These are phyloP conservation scores for Parasarocladium wereldwijsianum DNA, from an alignment of 2,329 filamentous ascomycete species.

Conservation along the genomic window DNA sequence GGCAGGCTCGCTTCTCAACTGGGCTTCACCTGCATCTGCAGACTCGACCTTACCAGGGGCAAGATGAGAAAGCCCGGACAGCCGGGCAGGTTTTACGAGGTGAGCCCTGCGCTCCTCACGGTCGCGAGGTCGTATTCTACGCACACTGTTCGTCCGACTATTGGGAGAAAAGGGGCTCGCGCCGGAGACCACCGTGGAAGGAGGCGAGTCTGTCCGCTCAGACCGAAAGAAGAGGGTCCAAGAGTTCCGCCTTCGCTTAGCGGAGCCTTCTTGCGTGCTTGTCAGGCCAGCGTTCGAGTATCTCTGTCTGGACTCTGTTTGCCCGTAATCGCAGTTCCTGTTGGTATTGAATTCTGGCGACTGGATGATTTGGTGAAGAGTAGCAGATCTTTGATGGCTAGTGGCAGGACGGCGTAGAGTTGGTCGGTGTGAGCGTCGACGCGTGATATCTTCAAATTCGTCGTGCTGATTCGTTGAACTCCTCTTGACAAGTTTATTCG, in stretches of 20 bases:
- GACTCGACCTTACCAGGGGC: constrained; percentile 9
- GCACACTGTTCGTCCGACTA: too few species aligned
- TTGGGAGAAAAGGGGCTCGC: too few species aligned
- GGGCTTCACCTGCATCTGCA: constrained; percentile 11
- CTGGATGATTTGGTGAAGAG: constrained; percentile 39
- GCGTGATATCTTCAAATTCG: constrained; percentile 24
- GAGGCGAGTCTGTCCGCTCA: too few species aligned
- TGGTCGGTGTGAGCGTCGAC: constrained; percentile 43
- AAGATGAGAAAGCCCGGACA: constrained; percentile 13
- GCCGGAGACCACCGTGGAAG: too few species aligned
- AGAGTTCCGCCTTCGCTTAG: too few species aligned
- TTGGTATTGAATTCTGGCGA: constrained; percentile 5
- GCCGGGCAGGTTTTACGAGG: constrained; percentile 22
- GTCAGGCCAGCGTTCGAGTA: not conserved
- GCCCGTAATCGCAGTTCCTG: not conserved
- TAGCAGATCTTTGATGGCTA: constrained; percentile 63
- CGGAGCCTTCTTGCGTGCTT: too few species aligned
- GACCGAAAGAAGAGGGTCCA: too few species aligned
- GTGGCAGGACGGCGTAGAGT: constrained; percentile 61
- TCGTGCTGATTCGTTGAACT: constrained; percentile 39
- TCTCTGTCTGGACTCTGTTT: not conserved
- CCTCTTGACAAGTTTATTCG: constrained; percentile 69
- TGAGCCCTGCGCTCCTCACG: constrained; percentile 14
- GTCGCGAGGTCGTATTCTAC: too few species aligned
- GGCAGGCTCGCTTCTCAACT: constrained; percentile 5